phyloP scores from a whole-genome alignment of 345 rosid species.

The Pugionium dolabratum region DNA sequence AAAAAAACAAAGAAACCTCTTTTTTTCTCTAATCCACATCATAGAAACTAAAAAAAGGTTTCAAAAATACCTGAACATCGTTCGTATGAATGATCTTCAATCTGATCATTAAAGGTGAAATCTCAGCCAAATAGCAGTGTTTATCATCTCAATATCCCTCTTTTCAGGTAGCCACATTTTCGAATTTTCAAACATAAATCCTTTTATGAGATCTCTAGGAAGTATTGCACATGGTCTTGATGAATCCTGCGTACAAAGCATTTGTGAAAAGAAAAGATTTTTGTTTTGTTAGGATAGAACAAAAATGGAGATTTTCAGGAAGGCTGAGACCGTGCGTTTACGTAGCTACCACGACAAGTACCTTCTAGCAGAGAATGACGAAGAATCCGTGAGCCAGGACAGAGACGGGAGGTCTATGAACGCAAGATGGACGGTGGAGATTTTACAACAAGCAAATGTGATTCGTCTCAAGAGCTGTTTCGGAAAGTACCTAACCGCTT shows the following conservation, averaged over 20 bases:
- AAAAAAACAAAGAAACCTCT: conserved; percentile 9
- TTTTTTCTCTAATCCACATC: conserved; percentile 31
- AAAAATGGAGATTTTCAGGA: conserved; percentile 68
- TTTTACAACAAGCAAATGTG: conserved; percentile 32
- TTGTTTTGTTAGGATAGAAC: not conserved
- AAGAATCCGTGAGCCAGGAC: conserved; percentile 64
- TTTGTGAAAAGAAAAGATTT: no score
- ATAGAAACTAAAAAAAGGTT: conserved; percentile 26
- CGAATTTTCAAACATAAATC: not conserved
- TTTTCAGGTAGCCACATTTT: no score
- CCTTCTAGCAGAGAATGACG: conserved; percentile 64
- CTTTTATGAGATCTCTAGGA: not conserved
- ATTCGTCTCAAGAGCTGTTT: conserved; percentile 67
- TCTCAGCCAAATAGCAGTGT: not conserved
- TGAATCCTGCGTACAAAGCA: not conserved
- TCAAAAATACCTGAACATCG: conserved; percentile 12
- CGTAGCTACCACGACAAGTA: conserved; percentile 86
- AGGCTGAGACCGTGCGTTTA: conserved; percentile 64
- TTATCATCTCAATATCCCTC: not conserved
- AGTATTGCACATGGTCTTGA: not conserved
- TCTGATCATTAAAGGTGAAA: conserved; percentile 11
- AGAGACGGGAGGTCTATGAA: conserved; percentile 54
- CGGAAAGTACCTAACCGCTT: conserved; percentile 77
- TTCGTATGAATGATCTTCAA: conserved; percentile 25
- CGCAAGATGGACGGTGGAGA: conserved; percentile 73